These are phyloP conservation scores for Simplicillium aogashimaense DNA, from an alignment of 2,329 filamentous ascomycete species.

Conservation along the genomic window DNA sequence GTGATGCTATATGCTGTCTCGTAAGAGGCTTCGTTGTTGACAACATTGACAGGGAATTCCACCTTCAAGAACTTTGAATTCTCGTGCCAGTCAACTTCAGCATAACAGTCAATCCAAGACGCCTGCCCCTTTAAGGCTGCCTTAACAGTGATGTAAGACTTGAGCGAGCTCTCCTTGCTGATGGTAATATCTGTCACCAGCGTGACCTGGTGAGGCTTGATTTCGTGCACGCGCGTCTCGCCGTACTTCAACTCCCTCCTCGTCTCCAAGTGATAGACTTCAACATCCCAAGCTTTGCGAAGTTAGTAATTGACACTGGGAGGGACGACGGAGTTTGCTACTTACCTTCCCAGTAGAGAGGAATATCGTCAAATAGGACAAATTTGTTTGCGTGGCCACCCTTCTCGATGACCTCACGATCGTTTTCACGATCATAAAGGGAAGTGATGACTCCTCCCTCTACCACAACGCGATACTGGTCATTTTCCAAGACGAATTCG, in stretches of 20 bases:
- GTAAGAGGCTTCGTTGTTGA: slow-evolving; percentile 87
- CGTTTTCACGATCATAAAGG: slow-evolving; percentile 62
- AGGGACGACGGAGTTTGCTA: no score
- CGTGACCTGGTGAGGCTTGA: slow-evolving; percentile 66
- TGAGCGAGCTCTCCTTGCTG: slow-evolving; percentile 76
- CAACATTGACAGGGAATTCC: slow-evolving; percentile 88
- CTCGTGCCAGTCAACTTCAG: slow-evolving; percentile 94
- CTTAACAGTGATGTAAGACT: slow-evolving; percentile 72
- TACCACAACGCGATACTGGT: slow-evolving; percentile 63
- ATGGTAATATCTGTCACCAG: slow-evolving; percentile 79
- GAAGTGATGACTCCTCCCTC: slow-evolving; percentile 72
- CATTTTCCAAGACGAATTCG: slow-evolving; percentile 71
- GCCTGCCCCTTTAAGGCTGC: slow-evolving; percentile 50
- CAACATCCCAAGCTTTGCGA: slow-evolving; percentile 74
- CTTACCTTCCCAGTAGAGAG: slow-evolving; percentile 72
- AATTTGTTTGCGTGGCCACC: slow-evolving; percentile 78
- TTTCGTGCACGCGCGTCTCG: slow-evolving; percentile 61
- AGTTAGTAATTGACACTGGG: no score
- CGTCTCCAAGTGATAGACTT: slow-evolving; percentile 88
- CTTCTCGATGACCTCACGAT: slow-evolving; percentile 68
- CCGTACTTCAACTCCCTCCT: slow-evolving; percentile 63
- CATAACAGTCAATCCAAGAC: slow-evolving; percentile 66
- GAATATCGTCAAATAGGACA: slow-evolving; percentile 95
- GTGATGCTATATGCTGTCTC: slow-evolving; percentile 92
- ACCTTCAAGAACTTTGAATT: slow-evolving; percentile 98